phyloP scores from a whole-genome alignment of 192 early-diverging fungal genomes.

The Backusella tuberculispora region DNA sequence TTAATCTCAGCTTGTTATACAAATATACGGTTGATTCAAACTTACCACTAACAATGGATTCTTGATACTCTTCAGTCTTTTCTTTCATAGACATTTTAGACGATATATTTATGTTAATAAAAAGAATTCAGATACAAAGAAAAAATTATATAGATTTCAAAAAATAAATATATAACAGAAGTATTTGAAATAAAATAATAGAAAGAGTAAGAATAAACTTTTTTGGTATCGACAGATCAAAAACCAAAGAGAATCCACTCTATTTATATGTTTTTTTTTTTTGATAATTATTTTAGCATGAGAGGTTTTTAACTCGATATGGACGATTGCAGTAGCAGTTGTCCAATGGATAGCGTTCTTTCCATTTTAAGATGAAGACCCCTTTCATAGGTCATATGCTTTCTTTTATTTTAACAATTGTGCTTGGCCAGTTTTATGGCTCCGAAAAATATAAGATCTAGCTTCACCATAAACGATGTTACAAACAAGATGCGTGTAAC shows the following conservation, averaged over 20 bases:
- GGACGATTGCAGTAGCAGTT: neutral
- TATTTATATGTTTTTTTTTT: constrained; percentile 14
- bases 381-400: constrained; percentile 16
- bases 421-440: constrained; percentile 2
- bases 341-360: neutral
- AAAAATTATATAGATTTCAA: neutral
- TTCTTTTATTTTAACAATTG: neutral
- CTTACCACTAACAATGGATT: constrained; percentile 6
- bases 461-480: neutral
- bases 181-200: neutral
- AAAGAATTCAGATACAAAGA: neutral
- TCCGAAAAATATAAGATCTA: neutral
- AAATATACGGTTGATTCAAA: neutral
- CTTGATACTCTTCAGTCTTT: neutral
- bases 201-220: neutral
- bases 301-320: neutral
- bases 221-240: neutral
- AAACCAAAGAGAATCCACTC: neutral
- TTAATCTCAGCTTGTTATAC: neutral
- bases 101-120: neutral
- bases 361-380: neutral
- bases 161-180: neutral
- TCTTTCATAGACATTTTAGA: constrained; percentile 13
- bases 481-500: neutral
- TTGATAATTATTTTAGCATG: no score